Percentiles rank a stretch among this genome's conserved stretches.
Evolutionary conservation across 176 grass and related monocot genomes (phyloP).

Genomic region (Poa annua): DNA sequence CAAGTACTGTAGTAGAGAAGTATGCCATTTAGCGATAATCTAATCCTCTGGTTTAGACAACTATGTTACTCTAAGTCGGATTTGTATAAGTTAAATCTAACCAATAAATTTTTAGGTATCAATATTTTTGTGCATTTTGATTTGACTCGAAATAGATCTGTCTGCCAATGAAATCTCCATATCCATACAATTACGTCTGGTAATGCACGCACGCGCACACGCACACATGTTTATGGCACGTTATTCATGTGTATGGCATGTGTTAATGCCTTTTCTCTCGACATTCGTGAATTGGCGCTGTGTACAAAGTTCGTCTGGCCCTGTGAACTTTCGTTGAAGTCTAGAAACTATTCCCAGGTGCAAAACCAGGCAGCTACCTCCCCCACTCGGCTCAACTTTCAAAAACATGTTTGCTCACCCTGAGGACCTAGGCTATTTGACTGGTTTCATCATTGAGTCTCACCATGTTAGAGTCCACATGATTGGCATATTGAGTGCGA

Average conservation of each 20-base stretch:
- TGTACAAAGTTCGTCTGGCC: background rate
- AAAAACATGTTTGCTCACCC: background rate
- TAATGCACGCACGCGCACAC: background rate
- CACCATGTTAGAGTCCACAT: background rate
- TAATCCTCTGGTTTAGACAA: slow-evolving; percentile 14
- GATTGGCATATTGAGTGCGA: background rate
- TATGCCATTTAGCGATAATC: background rate
- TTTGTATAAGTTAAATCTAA: background rate
- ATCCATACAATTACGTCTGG: background rate
- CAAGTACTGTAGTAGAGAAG: background rate
- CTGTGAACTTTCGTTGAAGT: background rate
- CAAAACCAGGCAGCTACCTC: background rate
- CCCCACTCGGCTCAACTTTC: background rate
- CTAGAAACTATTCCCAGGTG: background rate
- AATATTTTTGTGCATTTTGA: background rate
- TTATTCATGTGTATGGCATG: background rate
- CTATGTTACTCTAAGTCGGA: background rate
- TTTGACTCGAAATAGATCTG: background rate
- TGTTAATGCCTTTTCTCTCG: background rate
- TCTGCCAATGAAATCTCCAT: background rate
- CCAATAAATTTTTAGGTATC: background rate
- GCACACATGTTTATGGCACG: background rate
- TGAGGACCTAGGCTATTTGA: background rate
- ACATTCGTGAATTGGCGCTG: background rate
- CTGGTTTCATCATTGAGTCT: background rate